Evolutionary conservation across 441 rosid species (phyloP).

Genomic region (Populus hybrid): DNA sequence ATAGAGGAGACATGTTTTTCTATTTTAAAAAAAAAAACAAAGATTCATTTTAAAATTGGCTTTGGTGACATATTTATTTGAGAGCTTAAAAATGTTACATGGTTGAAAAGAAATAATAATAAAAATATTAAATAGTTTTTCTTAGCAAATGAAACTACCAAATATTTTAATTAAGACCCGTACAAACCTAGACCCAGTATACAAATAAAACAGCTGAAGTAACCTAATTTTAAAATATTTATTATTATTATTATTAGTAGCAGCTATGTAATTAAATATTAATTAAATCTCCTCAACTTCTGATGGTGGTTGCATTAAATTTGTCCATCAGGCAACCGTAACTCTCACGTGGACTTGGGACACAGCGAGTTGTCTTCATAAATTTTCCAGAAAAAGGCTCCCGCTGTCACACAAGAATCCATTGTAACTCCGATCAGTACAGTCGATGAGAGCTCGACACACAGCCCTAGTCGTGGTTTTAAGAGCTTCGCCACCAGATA

Average conservation of each 20-base stretch:
- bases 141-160: background rate
- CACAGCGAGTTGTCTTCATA: background rate
- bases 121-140: too few species aligned
- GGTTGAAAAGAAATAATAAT: too few species aligned
- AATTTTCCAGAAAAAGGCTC: background rate
- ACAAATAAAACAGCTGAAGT: background rate
- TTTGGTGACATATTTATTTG: background rate
- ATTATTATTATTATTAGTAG: too few species aligned
- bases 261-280: background rate
- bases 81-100: background rate
- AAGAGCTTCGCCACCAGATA: background rate
- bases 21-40: too few species aligned
- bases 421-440: background rate
- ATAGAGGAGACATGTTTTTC: too few species aligned
- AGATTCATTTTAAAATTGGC: too few species aligned
- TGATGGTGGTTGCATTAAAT: background rate
- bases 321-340: background rate
- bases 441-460: background rate
- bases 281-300: background rate
- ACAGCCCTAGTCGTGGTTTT: background rate
- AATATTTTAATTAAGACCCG: background rate
- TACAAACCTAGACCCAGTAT: background rate
- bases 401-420: background rate
- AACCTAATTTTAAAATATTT: too few species aligned
- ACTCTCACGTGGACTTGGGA: background rate